Evolutionary conservation across 495 filamentous ascomycete species (phyloP).

Genomic region (Chaetomium tenue): DNA sequence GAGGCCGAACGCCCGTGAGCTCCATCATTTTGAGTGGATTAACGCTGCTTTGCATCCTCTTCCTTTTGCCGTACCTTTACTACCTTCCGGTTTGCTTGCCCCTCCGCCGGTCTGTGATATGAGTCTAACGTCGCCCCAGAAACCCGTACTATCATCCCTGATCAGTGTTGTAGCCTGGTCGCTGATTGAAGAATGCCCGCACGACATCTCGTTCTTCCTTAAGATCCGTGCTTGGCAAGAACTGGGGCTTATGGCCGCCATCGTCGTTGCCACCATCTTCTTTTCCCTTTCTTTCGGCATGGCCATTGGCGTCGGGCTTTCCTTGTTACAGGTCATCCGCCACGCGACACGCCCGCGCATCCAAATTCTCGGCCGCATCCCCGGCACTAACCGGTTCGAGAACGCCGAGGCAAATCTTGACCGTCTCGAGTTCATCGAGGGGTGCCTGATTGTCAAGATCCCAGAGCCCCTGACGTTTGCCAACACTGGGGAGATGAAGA

Average conservation of each 20-base stretch:
- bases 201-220: slow-evolving; percentile 87
- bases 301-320: slow-evolving; percentile 83
- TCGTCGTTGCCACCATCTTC: slow-evolving; percentile 90
- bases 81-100: slow-evolving; percentile 74
- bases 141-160: slow-evolving; percentile 89
- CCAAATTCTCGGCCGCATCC: slow-evolving; percentile 90
- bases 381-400: slow-evolving; percentile 78
- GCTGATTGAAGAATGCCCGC: slow-evolving; percentile 90
- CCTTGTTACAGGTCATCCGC: slow-evolving; percentile 82
- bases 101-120: not conserved
- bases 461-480: slow-evolving; percentile 96
- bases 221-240: slow-evolving; percentile 81
- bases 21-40: slow-evolving; percentile 79
- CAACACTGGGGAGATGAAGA: slow-evolving; percentile 91
- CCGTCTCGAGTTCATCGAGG: slow-evolving; percentile 81
- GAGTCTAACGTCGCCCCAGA: slow-evolving; percentile 50
- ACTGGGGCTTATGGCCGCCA: slow-evolving; percentile 79
- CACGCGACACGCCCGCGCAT: slow-evolving; percentile 90
- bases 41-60: slow-evolving; percentile 74
- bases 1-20: slow-evolving; percentile 89
- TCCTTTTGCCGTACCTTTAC: slow-evolving; percentile 86
- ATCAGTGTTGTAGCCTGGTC: slow-evolving; percentile 95
- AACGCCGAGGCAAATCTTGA: slow-evolving; percentile 81
- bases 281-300: slow-evolving; percentile 84
- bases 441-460: slow-evolving; percentile 93